Conservation (phyloP, 2,329 filamentous ascomycete genomes). For the Fonsecaea nubica region DNA sequence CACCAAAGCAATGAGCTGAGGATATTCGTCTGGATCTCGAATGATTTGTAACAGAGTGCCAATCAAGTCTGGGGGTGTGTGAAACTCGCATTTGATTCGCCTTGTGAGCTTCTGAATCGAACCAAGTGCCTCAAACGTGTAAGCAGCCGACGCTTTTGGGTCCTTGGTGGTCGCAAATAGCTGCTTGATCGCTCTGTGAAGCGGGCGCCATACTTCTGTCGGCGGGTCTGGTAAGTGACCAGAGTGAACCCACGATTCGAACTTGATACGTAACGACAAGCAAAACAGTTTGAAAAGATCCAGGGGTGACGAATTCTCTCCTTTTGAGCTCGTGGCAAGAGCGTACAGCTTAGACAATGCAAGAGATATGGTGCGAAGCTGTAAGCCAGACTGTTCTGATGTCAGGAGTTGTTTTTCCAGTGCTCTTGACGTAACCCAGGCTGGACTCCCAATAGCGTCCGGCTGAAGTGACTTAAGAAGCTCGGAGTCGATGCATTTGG, state of each 20-base stretch:
- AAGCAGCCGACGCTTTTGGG: not conserved
- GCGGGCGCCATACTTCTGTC: constrained; percentile 53
- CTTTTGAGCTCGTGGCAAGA: constrained; percentile 15
- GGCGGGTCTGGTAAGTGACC: constrained; percentile 50
- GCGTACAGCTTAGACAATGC: constrained; percentile 42
- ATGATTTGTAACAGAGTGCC: constrained; percentile 18
- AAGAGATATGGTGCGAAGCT: constrained; percentile 54
- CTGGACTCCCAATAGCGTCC: constrained; percentile 42
- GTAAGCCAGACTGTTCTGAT: constrained; percentile 50
- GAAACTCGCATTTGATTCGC: not conserved
- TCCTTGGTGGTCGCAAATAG: constrained; percentile 5
- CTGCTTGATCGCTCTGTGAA: constrained; percentile 48
- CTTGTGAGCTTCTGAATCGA: constrained; percentile 19
- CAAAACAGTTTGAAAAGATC: constrained; percentile 38
- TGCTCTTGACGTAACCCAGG: constrained; percentile 47
- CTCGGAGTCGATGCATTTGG: constrained; percentile 25
- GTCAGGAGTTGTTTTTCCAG: constrained; percentile 46
- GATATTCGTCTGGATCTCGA: not conserved
- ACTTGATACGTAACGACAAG: constrained; percentile 53
- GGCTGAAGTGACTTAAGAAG: constrained; percentile 28
- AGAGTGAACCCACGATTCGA: constrained; percentile 51
- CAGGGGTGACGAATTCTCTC: not conserved
- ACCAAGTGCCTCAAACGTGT: not conserved
- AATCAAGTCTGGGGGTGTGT: constrained; percentile 21
- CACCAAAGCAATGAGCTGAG: constrained; percentile 13